phyloP scores from a whole-genome alignment of 371 early-diverging fungal species.

The Chytridium lagenaria region DNA sequence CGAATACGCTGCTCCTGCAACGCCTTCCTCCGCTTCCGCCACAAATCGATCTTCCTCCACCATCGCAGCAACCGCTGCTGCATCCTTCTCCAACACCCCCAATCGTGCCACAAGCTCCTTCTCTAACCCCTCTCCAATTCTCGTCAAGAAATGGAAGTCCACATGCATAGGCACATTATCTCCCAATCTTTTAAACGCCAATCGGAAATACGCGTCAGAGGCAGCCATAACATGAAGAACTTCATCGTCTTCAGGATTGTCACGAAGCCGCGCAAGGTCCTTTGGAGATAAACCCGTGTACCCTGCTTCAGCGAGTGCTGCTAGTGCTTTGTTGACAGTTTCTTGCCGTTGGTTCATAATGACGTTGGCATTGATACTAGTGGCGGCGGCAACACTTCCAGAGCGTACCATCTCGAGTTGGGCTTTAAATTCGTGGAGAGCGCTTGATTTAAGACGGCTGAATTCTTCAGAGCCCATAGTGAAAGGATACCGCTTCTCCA shows the following conservation, averaged over 20 bases:
- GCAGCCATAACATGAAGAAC: conserved; percentile 48
- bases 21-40: conserved; percentile 39
- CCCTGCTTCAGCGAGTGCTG: conserved; percentile 48
- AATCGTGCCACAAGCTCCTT: conserved; percentile 45
- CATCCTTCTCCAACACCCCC: conserved; percentile 46
- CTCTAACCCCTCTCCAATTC: conserved; percentile 45
- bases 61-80: conserved; percentile 32
- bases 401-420: conserved; percentile 32
- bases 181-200: conserved; percentile 38
- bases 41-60: conserved; percentile 47
- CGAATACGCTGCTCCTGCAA: conserved; percentile 36
- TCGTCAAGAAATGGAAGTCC: conserved; percentile 46
- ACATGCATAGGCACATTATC: conserved; percentile 47
- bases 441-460: conserved; percentile 35
- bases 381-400: not conserved
- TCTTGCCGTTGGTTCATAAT: not conserved
- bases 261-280: conserved; percentile 37
- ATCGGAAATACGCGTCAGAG: conserved; percentile 43
- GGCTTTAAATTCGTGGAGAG: conserved; percentile 40
- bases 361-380: not conserved
- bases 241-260: conserved; percentile 36
- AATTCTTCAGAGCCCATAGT: conserved; percentile 48
- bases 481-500: conserved; percentile 50
- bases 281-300: conserved; percentile 41
- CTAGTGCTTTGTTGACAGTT: conserved; percentile 30